phyloP scores from a whole-genome alignment of 2,329 filamentous ascomycete genomes.

The Neonectria punicea region DNA sequence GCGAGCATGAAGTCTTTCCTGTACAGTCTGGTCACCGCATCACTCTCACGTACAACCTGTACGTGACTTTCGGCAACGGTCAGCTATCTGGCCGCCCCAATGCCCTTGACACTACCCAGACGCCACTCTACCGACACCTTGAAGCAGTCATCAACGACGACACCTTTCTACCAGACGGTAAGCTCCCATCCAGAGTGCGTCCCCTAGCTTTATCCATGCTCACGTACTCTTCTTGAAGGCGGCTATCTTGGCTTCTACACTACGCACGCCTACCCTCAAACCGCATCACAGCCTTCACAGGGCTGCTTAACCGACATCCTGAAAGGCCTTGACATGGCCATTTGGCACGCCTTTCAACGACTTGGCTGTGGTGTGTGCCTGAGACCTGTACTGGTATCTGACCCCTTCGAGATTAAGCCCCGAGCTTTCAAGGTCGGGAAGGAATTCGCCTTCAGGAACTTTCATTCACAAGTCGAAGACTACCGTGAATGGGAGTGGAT shows the following conservation, averaged over 20 bases:
- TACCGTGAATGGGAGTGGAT: background rate
- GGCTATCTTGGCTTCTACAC: slow-evolving; percentile 57
- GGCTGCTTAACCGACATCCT: slow-evolving; percentile 48
- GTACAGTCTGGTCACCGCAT: slow-evolving; percentile 63
- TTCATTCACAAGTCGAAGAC: background rate
- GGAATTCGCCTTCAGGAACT: background rate
- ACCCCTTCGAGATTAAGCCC: background rate
- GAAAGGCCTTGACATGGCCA: slow-evolving; percentile 57
- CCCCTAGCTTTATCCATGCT: background rate
- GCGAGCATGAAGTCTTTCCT: slow-evolving; percentile 61
- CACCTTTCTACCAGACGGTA: slow-evolving; percentile 12
- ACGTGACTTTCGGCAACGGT: background rate
- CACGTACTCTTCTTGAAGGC: slow-evolving; percentile 43
- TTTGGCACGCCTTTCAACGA: background rate
- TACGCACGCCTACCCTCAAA: slow-evolving; percentile 59
- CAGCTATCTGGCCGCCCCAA: background rate
- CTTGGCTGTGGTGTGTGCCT: background rate
- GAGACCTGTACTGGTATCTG: background rate
- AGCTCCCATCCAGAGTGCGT: background rate
- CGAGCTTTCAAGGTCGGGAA: background rate
- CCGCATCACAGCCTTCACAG: slow-evolving; percentile 38
- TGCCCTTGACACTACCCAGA: slow-evolving; percentile 40
- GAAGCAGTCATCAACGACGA: slow-evolving; percentile 13
- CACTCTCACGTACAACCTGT: slow-evolving; percentile 71
- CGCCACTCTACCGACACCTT: slow-evolving; percentile 18